phyloP scores from a whole-genome alignment of 1,284 basidiomycete species.

The Boletus semigastroideus region DNA sequence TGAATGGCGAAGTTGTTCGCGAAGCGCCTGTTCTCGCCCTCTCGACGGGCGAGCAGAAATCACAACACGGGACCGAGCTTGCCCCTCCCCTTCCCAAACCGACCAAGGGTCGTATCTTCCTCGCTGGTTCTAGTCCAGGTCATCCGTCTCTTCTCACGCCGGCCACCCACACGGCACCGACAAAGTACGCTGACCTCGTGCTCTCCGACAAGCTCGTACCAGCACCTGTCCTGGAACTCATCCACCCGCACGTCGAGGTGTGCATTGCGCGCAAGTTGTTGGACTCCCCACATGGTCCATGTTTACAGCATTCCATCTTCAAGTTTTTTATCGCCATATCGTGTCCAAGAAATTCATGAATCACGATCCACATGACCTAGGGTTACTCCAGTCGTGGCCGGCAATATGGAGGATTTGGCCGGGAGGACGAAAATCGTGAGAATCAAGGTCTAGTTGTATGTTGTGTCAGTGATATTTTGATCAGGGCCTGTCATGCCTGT shows the following conservation, averaged over 20 bases:
- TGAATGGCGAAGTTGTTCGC: slow-evolving; percentile 43
- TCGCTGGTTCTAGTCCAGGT: slow-evolving; percentile 94
- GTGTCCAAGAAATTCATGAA: too few species aligned
- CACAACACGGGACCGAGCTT: slow-evolving; percentile 26
- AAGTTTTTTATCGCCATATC: too few species aligned
- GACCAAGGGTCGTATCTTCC: slow-evolving; percentile 69
- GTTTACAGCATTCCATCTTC: too few species aligned
- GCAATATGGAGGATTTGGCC: too few species aligned
- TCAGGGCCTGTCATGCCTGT: too few species aligned
- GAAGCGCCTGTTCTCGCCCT: neutral
- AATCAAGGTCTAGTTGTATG: too few species aligned
- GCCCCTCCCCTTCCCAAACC: slow-evolving; percentile 30
- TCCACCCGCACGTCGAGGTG: slow-evolving; percentile 70
- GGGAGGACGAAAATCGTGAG: too few species aligned
- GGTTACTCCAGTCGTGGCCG: too few species aligned
- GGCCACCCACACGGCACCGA: slow-evolving; percentile 81
- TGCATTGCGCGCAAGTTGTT: slow-evolving; percentile 96
- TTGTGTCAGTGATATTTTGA: too few species aligned
- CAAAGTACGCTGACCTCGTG: slow-evolving; percentile 79
- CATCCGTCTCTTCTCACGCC: slow-evolving; percentile 91
- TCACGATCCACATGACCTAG: too few species aligned
- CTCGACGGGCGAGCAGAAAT: slow-evolving; percentile 16
- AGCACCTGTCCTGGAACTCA: slow-evolving; percentile 82
- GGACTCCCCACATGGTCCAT: too few species aligned
- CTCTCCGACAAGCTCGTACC: slow-evolving; percentile 98